Conservation (phyloP, 75 land plant genomes). For the Larix kaempferi region DNA sequence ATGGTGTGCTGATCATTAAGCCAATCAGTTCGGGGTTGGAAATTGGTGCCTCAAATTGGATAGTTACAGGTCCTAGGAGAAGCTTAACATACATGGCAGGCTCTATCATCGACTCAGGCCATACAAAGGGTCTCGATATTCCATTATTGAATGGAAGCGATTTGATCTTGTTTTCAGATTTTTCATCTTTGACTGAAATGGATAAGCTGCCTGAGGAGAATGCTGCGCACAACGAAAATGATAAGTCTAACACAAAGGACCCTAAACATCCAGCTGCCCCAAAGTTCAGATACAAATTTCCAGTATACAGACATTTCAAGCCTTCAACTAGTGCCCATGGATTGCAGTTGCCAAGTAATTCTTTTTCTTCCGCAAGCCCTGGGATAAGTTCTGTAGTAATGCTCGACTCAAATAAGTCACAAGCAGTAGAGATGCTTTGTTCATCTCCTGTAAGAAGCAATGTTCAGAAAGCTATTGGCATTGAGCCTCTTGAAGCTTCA, state of each 20-base stretch:
- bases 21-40: slow-evolving; percentile 86
- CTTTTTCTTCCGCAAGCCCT: slow-evolving; percentile 3
- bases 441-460: background rate
- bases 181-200: slow-evolving; percentile 23
- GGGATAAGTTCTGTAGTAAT: background rate
- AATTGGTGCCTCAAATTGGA: slow-evolving; percentile 89
- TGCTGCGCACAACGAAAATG: background rate
- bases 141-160: slow-evolving; percentile 51
- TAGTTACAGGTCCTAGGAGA: slow-evolving; percentile 45
- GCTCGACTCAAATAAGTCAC: background rate
- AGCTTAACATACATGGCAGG: slow-evolving; percentile 49
- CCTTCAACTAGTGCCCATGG: background rate
- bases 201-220: background rate
- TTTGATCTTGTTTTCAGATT: slow-evolving; percentile 58
- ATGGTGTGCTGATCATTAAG: slow-evolving; percentile 59
- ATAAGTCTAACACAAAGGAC: background rate
- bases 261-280: background rate
- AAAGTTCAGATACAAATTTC: slow-evolving; percentile 11
- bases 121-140: slow-evolving; percentile 61
- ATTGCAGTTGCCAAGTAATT: background rate
- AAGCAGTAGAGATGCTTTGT: background rate
- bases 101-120: slow-evolving; percentile 41
- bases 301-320: slow-evolving; percentile 5
- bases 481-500: background rate
- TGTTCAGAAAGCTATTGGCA: background rate